Percentiles rank a stretch among this genome's conserved stretches.
Evolutionary conservation across 2,329 filamentous ascomycete genomes (phyloP).

Genomic region (Neopestalotiopsis sp.): DNA sequence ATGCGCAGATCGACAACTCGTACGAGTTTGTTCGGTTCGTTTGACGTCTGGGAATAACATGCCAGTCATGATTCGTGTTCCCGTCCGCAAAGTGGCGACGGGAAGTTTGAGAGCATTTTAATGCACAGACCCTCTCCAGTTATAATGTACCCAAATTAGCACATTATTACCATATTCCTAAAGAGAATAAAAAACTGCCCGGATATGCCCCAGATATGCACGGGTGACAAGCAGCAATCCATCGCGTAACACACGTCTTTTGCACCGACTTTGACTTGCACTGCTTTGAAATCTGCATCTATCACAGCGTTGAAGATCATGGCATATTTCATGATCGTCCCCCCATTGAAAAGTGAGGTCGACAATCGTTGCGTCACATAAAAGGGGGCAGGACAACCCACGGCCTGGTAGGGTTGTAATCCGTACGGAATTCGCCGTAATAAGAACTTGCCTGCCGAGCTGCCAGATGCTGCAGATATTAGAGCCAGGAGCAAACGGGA

Average conservation of each 20-base stretch:
- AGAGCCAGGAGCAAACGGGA: not conserved
- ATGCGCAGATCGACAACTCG: not conserved
- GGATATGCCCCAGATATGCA: not conserved
- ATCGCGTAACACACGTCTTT: not conserved
- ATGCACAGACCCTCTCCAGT: not conserved
- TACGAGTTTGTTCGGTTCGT: not conserved
- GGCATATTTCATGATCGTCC: not conserved
- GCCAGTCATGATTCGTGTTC: constrained; percentile 1
- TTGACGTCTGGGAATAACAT: not conserved
- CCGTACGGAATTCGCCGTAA: not conserved
- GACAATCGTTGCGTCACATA: not conserved
- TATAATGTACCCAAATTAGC: not conserved
- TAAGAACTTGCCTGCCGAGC: not conserved
- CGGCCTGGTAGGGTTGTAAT: not conserved
- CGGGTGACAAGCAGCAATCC: not conserved
- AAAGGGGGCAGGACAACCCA: not conserved
- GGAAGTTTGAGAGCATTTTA: not conserved
- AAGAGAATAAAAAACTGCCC: not conserved
- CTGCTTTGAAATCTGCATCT: not conserved
- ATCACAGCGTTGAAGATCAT: not conserved
- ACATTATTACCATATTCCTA: constrained; percentile 1
- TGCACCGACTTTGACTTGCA: not conserved
- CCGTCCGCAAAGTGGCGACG: not conserved
- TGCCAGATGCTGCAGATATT: not conserved
- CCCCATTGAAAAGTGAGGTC: not conserved